Evolutionary conservation across 2,329 filamentous ascomycete species (phyloP), one percentile per base, ranked within the genome.

Genomic region (Cephalotrichum gorgonifer): DNA sequence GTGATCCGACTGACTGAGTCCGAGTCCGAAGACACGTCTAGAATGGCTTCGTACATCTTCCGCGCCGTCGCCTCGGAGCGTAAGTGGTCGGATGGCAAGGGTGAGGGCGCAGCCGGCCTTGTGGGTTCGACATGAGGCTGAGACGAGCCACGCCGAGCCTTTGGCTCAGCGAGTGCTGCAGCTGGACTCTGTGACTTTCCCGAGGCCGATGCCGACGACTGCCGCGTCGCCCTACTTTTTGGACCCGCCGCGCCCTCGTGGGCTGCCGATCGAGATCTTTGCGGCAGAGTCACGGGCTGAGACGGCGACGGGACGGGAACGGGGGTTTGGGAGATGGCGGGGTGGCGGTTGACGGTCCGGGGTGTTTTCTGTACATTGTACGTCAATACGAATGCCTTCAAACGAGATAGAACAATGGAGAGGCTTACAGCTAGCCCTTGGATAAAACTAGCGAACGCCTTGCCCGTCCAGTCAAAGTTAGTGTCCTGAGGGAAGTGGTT

Each of bases 361-460:
- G 35, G 15, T 39, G 20, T 39, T 20, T 39, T 39, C 35, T 39
- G 17, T 22, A 8, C 17, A 4, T 17, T n/a, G n/a, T n/a, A n/a
- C n/a, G n/a, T n/a, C n/a, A n/a, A n/a, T n/a, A n/a, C n/a, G n/a
- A n/a, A 8, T 39, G 17, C 30, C 11, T 31, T 31, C 2, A 39
- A 22, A 22, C 20, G 17, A 11, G n/a, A 20, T 39, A 20, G 7
- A 17, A 38, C 17, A 14, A 38, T 38, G 1, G 58, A 23, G 11
- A 15, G 23, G 30, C 47, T 6, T 39, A 49, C 47, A 31, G 39
- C 27, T 5, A 49, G 41, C 15, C 6, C 52, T 2, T 58, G 63
- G 42, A 81, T 58, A 71, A 73, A 78, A 23, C 66, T 67, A 51
- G 71, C 66, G 52, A 81, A 75, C 5, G 58, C 58, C 0, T 74